A percentile compares a stretch with the other conserved stretches of the same genome.
These are phyloP conservation scores for Serendipita sp. DNA, from an alignment of 768 basidiomycete genomes.

Conservation along the genomic window DNA sequence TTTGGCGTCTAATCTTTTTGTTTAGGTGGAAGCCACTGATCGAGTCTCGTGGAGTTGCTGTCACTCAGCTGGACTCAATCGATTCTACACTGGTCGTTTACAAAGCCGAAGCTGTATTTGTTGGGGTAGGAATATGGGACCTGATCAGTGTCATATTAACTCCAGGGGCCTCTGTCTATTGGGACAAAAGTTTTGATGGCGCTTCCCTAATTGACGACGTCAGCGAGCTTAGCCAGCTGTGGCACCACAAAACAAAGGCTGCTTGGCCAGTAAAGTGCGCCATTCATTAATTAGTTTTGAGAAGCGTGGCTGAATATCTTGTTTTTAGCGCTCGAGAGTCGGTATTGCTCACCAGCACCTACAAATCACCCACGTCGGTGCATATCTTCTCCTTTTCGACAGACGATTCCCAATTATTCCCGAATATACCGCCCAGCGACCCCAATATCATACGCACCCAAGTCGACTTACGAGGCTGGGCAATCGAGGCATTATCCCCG, in stretches of 20 bases:
- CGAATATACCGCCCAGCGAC: conserved; percentile 46
- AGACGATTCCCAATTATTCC: conserved; percentile 77
- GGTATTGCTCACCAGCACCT: conserved; percentile 84
- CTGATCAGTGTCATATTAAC: conserved; percentile 75
- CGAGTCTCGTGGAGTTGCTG: conserved; percentile 77
- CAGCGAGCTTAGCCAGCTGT: conserved; percentile 77
- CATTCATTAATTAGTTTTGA: not conserved
- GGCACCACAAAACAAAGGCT: conserved; percentile 82
- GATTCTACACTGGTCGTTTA: conserved; percentile 94
- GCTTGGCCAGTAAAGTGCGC: conserved; percentile 87
- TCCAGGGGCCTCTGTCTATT: conserved; percentile 61
- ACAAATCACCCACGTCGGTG: conserved; percentile 88
- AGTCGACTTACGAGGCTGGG: conserved; percentile 97
- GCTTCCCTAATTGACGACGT: conserved; percentile 76
- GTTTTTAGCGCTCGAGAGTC: conserved; percentile 64
- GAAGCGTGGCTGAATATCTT: not conserved
- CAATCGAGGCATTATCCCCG: conserved; percentile 87
- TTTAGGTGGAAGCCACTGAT: conserved; percentile 9
- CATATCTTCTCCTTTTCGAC: conserved; percentile 93
- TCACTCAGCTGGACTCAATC: conserved; percentile 91
- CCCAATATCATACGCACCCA: conserved; percentile 79
- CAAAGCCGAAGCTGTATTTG: conserved; percentile 91
- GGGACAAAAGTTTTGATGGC: conserved; percentile 87
- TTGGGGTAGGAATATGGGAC: conserved; percentile 92
- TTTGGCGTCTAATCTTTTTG: conserved; percentile 5